These are phyloP conservation scores for Kappamyces sp. DNA, from an alignment of 192 early-diverging fungal species.

Conservation along the genomic window DNA sequence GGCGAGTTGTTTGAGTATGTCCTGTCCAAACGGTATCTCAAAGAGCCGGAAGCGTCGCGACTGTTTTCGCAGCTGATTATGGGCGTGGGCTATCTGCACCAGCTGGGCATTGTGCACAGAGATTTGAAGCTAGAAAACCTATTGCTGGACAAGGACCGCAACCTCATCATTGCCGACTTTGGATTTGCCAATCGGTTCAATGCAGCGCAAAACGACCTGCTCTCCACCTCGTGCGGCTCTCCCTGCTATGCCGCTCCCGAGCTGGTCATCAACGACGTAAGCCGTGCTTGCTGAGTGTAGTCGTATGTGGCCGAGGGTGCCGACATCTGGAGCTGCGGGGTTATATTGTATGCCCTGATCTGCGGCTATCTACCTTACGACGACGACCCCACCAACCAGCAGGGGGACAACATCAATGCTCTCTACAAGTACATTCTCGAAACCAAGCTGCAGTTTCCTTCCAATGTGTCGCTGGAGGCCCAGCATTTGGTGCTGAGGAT, in stretches of 20 bases:
- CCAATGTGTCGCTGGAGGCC: constrained; percentile 38
- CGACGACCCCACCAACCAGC: constrained; percentile 57
- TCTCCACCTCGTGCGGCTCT: constrained; percentile 93
- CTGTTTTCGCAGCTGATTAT: constrained; percentile 90
- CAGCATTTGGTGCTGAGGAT: constrained; percentile 42
- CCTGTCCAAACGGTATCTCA: constrained; percentile 86
- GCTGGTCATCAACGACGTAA: constrained; percentile 88
- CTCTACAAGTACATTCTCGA: constrained; percentile 58
- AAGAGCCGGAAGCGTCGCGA: constrained; percentile 82
- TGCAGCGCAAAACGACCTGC: constrained; percentile 47
- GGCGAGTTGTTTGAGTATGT: constrained; percentile 98
- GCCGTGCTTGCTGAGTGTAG: constrained; percentile 23
- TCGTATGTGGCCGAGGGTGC: constrained; percentile 92
- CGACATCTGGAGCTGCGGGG: constrained; percentile 98
- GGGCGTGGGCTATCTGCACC: constrained; percentile 90
- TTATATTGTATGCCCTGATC: constrained; percentile 75
- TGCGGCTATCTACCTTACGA: constrained; percentile 61
- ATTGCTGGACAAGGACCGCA: constrained; percentile 82
- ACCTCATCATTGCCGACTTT: constrained; percentile 97
- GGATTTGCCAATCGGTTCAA: constrained; percentile 93
- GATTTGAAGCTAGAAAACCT: constrained; percentile 97
- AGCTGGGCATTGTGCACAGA: constrained; percentile 89
- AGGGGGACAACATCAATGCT: constrained; percentile 52
- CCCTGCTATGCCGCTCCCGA: constrained; percentile 99
- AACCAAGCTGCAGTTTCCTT: constrained; percentile 51